Evolutionary conservation across 768 basidiomycete species (phyloP).

Genomic region (Sporobolomyces roseus): DNA sequence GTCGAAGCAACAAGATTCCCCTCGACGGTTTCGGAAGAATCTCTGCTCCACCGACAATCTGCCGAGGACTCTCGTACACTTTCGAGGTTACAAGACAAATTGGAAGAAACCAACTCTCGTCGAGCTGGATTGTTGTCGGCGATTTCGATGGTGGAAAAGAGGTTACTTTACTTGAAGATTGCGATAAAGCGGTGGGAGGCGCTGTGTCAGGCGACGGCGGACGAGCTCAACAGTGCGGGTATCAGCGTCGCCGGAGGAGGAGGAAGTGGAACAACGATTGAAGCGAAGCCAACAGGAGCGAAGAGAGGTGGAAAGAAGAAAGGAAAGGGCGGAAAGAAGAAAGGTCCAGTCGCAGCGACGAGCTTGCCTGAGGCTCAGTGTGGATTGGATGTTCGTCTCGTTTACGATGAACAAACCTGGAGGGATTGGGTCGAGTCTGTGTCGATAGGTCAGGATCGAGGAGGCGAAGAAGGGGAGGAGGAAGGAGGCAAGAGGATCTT

Average conservation of each 20-base stretch:
- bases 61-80: constrained; percentile 33
- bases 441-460: constrained; percentile 46
- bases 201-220: constrained; percentile 35
- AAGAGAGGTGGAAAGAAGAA: constrained; percentile 53
- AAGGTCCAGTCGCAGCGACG: constrained; percentile 54
- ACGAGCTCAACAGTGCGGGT: constrained; percentile 18
- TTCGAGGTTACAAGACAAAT: constrained; percentile 53
- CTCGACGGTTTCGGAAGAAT: constrained; percentile 33
- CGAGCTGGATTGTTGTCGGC: not conserved
- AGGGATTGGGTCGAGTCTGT: constrained; percentile 56
- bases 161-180: constrained; percentile 31
- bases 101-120: constrained; percentile 52
- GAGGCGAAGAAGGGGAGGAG: constrained; percentile 47
- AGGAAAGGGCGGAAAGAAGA: constrained; percentile 50
- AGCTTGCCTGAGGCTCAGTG: constrained; percentile 56
- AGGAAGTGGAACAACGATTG: not conserved
- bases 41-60: constrained; percentile 44
- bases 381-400: constrained; percentile 83
- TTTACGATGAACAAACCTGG: constrained; percentile 77
- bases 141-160: constrained; percentile 22
- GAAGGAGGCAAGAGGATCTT: constrained; percentile 3
- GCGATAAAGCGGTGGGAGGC: constrained; percentile 40
- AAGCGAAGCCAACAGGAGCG: constrained; percentile 1
- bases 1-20: constrained; percentile 53
- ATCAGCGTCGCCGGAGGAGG: not conserved